Base-by-base conservation (phyloP, 805 yeast species). In the Metschnikowia noctiluminum region DNA sequence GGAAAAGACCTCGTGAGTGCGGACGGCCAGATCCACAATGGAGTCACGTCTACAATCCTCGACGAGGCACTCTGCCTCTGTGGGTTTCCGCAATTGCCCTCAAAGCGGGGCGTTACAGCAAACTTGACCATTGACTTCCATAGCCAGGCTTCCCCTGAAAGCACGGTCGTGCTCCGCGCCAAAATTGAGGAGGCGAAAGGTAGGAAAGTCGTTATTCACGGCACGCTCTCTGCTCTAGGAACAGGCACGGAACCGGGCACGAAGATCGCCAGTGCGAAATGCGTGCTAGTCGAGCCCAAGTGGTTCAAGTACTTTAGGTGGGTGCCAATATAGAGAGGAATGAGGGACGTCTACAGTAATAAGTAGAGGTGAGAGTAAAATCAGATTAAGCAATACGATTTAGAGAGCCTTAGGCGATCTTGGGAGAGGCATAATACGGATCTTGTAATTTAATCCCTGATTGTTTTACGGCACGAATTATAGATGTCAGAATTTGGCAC, bases 101-200 rank as follows among this genome's bases (percentile, higher is more conserved):
- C 83, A 49, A 78, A 82, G 48, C 75, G 85, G 43, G 99, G 98
- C 12, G 96, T 94, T 26, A 92, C 99, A 0, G 99, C 96, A 0
- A 77, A 75, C 43, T 70, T 92, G 38, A 67, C 77, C 2, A 72
- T 92, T 8, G 74, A 85, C 45, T 92, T 89, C 65, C 75, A 76
- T 38, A 77, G 75, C 53, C 86, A 84, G 36, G 81, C 82, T 0
- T 76, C 74, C 2, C 85, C 90, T 0, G 79, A 81, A 50, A 72
- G 84, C 21, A 80, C 84, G 9, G 79, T 90, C 2, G 72, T 89
- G 12, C 66, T 94, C 42, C 73, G 73, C 38, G 96, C 95, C 0
- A 72, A 78, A 40, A 90, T 91, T 1, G 64, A 64, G 1, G 81
- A 85, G 58, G 60, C 66, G 11, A 84, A 84, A 52, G 97, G 97